phyloP scores from a whole-genome alignment of 768 basidiomycete species.

The Terana coerulea region DNA sequence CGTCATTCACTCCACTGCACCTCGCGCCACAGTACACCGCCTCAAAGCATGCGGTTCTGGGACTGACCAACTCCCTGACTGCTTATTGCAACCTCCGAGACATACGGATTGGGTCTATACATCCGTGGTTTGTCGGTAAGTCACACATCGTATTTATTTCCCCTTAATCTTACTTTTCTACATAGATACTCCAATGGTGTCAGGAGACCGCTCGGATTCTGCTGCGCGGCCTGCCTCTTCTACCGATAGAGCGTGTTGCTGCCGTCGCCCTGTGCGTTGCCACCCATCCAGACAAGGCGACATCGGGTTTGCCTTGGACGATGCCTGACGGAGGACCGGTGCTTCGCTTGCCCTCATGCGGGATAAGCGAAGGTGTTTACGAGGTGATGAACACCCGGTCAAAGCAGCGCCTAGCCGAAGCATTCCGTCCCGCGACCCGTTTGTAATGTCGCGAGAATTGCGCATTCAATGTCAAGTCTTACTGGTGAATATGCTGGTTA shows the following conservation, averaged over 20 bases:
- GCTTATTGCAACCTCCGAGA: conserved; percentile 10
- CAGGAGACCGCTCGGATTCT: no score
- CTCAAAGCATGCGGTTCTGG: conserved; percentile 30
- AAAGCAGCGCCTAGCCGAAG: no score
- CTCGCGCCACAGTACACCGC: conserved; percentile 25
- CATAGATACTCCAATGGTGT: conserved; percentile 1
- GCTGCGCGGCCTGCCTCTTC: conserved; percentile 27
- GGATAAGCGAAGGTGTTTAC: no score
- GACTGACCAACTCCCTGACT: conserved; percentile 24
- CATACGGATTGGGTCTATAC: conserved; percentile 25
- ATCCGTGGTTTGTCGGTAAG: conserved; percentile 30
- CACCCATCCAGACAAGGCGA: conserved; percentile 21
- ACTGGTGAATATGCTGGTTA: no score
- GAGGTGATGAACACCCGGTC: no score
- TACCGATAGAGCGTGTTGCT: conserved; percentile 28
- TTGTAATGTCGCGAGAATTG: no score
- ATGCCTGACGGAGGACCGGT: conserved; percentile 28
- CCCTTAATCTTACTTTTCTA: conserved; percentile 18
- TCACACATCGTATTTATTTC: neutral
- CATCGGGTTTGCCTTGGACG: conserved; percentile 26
- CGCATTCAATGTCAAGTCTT: no score
- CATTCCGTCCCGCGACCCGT: no score
- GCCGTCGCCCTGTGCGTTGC: conserved; percentile 28
- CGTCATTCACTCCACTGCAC: neutral
- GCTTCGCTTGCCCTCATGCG: no score